Base-by-base conservation (phyloP, 495 filamentous ascomycete genomes). In the Annulohypoxylon stygium region DNA sequence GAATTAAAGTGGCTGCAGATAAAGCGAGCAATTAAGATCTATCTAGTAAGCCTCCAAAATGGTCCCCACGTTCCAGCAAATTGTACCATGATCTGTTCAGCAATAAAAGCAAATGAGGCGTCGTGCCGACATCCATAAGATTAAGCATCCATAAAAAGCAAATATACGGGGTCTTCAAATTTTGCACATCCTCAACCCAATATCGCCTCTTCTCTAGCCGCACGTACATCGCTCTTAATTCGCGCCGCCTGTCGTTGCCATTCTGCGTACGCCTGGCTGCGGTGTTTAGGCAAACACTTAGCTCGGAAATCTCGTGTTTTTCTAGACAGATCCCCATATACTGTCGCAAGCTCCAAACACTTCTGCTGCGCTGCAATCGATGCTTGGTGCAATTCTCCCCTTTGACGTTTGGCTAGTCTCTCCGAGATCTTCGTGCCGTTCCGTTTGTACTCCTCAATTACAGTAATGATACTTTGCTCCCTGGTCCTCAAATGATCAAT, bases 401-500 rank as follows among this genome's bases (percentile, higher is more conserved):
- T 18, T 34, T 75, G 72, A 10, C 41, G 51, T 54, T 53, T 64
- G 33, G 37, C 51, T 41, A 75, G 4, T 36, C 25, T 70, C n/a
- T 65, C 50, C 0, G 63, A 54, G 10, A 75, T 23, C 30, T 60
- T 70, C 34, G 20, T 61, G 36, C 72, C 64, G 25, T 75, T 71
- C 3, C 67, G 67, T 43, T 53, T 71, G 26, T 75, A 75, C 36
- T 75, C 72, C 6, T 68, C n/a, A 4, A 67, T 47, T 14, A 71
- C 43, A 7, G 63, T 14, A 25, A 71, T 64, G 39, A 75, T 16
- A 6, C 36, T 71, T 68, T 71, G 30, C 39, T 75, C 72, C 33
- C 67, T 58, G 23, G 51, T 75, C 39, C 72, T 58, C 16, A 75
- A 47, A 14, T 71, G 63, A 43, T 65, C 72, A 45, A 75, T 59